These are phyloP conservation scores for Acanthamoeba royreba DNA, from an alignment of 208 protist genomes.

Conservation along the genomic window DNA sequence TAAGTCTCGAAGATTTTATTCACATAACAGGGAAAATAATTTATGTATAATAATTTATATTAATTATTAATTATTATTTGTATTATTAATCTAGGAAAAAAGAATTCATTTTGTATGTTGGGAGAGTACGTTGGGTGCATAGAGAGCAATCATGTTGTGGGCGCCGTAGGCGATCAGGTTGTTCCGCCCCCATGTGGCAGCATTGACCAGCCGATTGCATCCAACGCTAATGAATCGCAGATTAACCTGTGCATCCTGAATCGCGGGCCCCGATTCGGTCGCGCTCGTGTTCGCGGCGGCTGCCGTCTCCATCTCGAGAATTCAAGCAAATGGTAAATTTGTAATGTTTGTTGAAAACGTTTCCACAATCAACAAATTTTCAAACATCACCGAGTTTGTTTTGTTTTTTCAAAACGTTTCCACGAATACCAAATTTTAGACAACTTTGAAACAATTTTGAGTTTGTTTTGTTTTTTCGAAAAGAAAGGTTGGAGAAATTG, in stretches of 20 bases:
- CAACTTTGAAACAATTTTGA: too few species aligned
- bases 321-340: too few species aligned
- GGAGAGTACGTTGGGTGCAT: slow-evolving; percentile 15
- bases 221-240: slow-evolving; percentile 58
- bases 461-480: too few species aligned
- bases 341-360: too few species aligned
- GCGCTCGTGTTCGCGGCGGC: too few species aligned
- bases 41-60: not conserved
- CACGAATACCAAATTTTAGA: too few species aligned
- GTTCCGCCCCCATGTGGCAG: slow-evolving; percentile 54
- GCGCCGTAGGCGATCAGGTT: slow-evolving; percentile 58
- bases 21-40: not conserved
- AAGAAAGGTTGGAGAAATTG: too few species aligned
- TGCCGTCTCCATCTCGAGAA: too few species aligned
- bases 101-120: not conserved
- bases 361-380: too few species aligned
- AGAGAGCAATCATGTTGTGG: slow-evolving; percentile 56
- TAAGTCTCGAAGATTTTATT: not conserved
- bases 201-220: slow-evolving; percentile 57
- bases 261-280: too few species aligned
- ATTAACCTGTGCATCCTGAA: not conserved
- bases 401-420: too few species aligned
- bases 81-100: not conserved
- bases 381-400: too few species aligned
- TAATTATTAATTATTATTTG: not conserved